These are phyloP conservation scores for Laguncularia racemosa DNA, from an alignment of 345 rosid species.

Conservation along the genomic window DNA sequence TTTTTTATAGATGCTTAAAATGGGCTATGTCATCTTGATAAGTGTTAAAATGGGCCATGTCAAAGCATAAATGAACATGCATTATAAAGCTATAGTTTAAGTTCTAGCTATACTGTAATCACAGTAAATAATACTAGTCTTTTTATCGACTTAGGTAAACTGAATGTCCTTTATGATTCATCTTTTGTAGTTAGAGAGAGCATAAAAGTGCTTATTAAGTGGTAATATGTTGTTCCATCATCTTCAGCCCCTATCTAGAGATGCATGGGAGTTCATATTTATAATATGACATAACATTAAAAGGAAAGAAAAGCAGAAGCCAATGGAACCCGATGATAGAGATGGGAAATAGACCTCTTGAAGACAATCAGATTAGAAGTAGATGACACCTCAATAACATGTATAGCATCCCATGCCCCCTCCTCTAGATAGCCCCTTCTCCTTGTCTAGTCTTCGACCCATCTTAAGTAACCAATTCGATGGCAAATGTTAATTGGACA, in stretches of 20 bases:
- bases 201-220: constrained; percentile 95
- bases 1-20: no score
- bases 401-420: constrained; percentile 98
- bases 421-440: constrained; percentile 87
- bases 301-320: no score
- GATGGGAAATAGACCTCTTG: not conserved
- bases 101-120: not conserved
- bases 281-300: not conserved
- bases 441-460: constrained; percentile 89
- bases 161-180: constrained; percentile 69
- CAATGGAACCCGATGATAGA: not conserved
- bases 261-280: constrained; percentile 11
- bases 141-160: constrained; percentile 87
- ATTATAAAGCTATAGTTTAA: no score
- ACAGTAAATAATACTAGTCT: constrained; percentile 50
- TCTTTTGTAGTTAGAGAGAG: constrained; percentile 82
- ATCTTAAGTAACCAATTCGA: constrained; percentile 33
- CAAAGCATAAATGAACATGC: no score
- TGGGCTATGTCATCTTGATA: no score
- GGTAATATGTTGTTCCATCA: constrained; percentile 67
- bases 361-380: not conserved
- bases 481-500: not conserved
- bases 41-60: no score
- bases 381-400: constrained; percentile 73
- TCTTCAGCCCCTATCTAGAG: constrained; percentile 88